phyloP scores from a whole-genome alignment of 2,329 filamentous ascomycete genomes.

The Arthrobotrys megalospora region DNA sequence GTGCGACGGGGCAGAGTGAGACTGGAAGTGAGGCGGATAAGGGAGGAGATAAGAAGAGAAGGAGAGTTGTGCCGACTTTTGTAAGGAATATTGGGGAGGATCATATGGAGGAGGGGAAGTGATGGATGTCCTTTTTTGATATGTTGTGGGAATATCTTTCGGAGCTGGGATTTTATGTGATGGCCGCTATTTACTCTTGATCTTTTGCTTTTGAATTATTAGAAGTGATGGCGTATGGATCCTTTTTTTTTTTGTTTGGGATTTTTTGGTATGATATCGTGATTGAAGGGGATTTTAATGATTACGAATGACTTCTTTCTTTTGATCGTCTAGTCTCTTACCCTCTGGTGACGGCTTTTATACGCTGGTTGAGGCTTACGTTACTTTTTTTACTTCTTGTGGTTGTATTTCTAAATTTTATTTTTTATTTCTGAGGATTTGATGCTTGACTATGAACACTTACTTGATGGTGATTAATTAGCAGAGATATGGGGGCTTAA shows the following conservation, averaged over 20 bases:
- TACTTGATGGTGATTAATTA: too few species aligned
- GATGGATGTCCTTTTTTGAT: conserved; percentile 20
- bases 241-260: background rate
- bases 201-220: conserved; percentile 16
- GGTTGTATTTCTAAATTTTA: conserved; percentile 20
- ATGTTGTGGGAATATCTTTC: conserved; percentile 6
- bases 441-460: too few species aligned
- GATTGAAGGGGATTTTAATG: background rate
- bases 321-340: background rate
- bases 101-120: conserved; percentile 34
- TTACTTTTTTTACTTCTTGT: background rate
- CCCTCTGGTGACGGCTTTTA: background rate
- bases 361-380: too few species aligned
- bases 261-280: background rate
- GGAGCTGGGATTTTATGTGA: conserved; percentile 14
- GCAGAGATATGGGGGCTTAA: too few species aligned
- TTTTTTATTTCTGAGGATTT: background rate
- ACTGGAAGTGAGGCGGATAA: conserved; percentile 73
- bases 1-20: conserved; percentile 70
- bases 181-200: background rate
- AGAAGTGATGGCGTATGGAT: conserved; percentile 50
- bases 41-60: conserved; percentile 75
- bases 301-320: background rate
- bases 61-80: conserved; percentile 78
- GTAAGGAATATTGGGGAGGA: conserved; percentile 66